Percentiles rank a stretch among this genome's conserved stretches.
Conservation (phyloP, 1,139 yeast genomes). For the Zygosaccharomyces pseudobailii region DNA sequence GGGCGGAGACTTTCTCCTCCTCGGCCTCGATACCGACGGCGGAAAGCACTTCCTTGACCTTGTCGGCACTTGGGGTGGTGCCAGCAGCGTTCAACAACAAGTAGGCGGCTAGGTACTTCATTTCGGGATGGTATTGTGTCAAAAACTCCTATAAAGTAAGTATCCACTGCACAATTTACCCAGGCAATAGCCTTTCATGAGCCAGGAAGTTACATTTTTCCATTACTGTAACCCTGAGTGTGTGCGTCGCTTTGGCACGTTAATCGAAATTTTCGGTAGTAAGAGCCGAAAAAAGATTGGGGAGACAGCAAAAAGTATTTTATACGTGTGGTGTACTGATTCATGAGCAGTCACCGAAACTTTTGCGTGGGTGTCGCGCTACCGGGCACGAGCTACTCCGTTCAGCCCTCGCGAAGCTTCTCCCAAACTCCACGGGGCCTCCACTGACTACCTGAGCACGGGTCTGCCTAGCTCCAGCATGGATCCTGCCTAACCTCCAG, state of each 20-base stretch:
- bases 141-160: background rate
- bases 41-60: slow-evolving; percentile 65
- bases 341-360: background rate
- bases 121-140: slow-evolving; percentile 25
- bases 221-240: background rate
- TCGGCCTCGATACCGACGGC: slow-evolving; percentile 78
- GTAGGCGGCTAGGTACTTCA: slow-evolving; percentile 91
- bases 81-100: slow-evolving; percentile 84
- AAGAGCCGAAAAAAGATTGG: background rate
- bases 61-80: slow-evolving; percentile 71
- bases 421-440: background rate
- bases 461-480: background rate
- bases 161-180: background rate
- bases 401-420: background rate
- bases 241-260: background rate
- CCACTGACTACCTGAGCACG: background rate
- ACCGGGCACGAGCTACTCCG: background rate
- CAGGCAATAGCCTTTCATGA: background rate
- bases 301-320: background rate
- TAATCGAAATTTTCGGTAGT: background rate
- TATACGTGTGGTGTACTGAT: background rate
- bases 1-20: slow-evolving; percentile 61
- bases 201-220: background rate
- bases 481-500: background rate
- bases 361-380: background rate